Percentiles rank a stretch among this genome's conserved stretches.
phyloP scores from a whole-genome alignment of 2,329 filamentous ascomycete species.

The Epichloe scottii region DNA sequence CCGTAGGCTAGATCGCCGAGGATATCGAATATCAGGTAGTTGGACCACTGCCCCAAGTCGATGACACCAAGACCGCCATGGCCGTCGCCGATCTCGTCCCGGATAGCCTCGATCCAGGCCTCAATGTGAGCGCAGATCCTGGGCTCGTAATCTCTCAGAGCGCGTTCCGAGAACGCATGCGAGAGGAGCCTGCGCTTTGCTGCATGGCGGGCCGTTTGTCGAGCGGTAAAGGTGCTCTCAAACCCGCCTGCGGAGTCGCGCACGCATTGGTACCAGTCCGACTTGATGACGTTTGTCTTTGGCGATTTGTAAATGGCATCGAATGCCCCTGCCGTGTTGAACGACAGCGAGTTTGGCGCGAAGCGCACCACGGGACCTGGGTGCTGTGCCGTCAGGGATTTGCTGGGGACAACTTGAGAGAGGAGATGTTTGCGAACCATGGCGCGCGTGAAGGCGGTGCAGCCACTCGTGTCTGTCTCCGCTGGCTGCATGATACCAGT shows the following conservation, averaged over 20 bases:
- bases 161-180: constrained; percentile 1
- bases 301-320: constrained; percentile 10
- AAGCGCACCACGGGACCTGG: constrained; percentile 11
- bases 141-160: constrained; percentile 1
- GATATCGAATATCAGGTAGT: constrained; percentile 12
- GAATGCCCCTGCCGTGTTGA: constrained; percentile 11
- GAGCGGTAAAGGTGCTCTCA: constrained; percentile 9
- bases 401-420: not conserved
- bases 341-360: constrained; percentile 9
- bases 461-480: constrained; percentile 12
- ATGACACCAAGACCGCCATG: not conserved
- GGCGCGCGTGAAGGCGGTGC: constrained; percentile 9
- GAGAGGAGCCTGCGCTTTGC: not conserved
- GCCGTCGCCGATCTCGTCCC: constrained; percentile 7
- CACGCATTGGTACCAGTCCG: constrained; percentile 12
- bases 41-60: constrained; percentile 11
- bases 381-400: not conserved
- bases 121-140: constrained; percentile 9
- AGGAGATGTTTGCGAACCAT: constrained; percentile 7
- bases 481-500: constrained; percentile 8
- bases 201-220: constrained; percentile 9
- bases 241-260: constrained; percentile 4
- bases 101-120: constrained; percentile 8
- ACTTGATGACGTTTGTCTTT: constrained; percentile 12
- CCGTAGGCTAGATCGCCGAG: constrained; percentile 12